Conservation (phyloP, 2,329 filamentous ascomycete genomes). For the Metarhizium robertsii region DNA sequence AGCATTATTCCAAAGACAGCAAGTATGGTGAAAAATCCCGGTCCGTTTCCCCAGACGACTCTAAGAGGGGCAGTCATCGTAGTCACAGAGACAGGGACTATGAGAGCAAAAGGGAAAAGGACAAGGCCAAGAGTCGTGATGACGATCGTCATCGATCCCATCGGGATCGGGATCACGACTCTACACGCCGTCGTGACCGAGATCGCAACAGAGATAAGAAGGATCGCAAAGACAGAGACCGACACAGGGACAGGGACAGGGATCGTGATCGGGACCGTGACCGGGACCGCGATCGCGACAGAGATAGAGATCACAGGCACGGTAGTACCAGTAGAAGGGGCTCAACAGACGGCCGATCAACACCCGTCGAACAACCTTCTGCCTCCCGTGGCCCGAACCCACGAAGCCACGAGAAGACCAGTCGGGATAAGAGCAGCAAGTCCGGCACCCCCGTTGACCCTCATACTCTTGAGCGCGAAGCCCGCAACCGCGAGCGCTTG, state of each 20-base stretch:
- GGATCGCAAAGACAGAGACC: conserved; percentile 28
- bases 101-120: conserved; percentile 30
- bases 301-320: conserved; percentile 20
- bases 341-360: conserved; percentile 14
- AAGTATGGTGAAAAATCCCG: conserved; percentile 47
- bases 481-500: conserved; percentile 54
- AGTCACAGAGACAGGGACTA: conserved; percentile 48
- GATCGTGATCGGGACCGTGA: conserved; percentile 11
- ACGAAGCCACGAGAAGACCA: conserved; percentile 19
- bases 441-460: conserved; percentile 35
- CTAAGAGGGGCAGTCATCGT: conserved; percentile 47
- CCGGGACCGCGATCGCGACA: conserved; percentile 15
- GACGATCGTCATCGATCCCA: conserved; percentile 35
- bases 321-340: conserved; percentile 25
- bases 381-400: conserved; percentile 24
- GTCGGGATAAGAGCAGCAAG: conserved; percentile 18
- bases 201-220: conserved; percentile 26
- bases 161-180: conserved; percentile 29
- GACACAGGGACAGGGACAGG: conserved; percentile 24
- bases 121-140: conserved; percentile 35
- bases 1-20: conserved; percentile 28
- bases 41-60: conserved; percentile 54
- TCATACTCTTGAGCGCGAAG: conserved; percentile 63
- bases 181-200: conserved; percentile 21
- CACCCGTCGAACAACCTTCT: conserved; percentile 28